Evolutionary conservation across 1,139 yeast genomes (phyloP).

Genomic region (Pichia sp.): DNA sequence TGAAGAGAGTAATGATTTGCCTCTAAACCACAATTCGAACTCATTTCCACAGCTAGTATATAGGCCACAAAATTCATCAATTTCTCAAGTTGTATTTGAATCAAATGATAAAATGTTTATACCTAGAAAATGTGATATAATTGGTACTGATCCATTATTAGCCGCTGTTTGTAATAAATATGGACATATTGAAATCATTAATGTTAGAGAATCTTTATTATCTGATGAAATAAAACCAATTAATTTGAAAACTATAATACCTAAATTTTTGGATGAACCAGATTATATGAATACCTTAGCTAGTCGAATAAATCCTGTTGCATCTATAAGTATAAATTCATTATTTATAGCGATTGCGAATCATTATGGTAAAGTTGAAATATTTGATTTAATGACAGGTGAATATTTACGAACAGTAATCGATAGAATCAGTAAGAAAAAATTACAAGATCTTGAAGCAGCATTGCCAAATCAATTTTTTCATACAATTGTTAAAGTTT

Average conservation of each 20-base stretch:
- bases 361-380: slow-evolving; percentile 53
- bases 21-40: too few relatives aligned
- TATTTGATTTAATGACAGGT: slow-evolving; percentile 62
- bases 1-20: neutral
- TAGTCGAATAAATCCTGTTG: slow-evolving; percentile 6
- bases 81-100: slow-evolving; percentile 19
- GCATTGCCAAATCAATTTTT: slow-evolving; percentile 3
- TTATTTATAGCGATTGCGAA: slow-evolving; percentile 39
- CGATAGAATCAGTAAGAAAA: slow-evolving; percentile 26
- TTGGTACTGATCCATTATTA: slow-evolving; percentile 53
- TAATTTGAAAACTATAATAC: slow-evolving; percentile 14
- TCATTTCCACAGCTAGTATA: too few relatives aligned
- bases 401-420: slow-evolving; percentile 38
- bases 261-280: slow-evolving; percentile 20
- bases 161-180: slow-evolving; percentile 38
- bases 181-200: slow-evolving; percentile 35
- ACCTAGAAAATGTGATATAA: slow-evolving; percentile 26
- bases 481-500: slow-evolving; percentile 7
- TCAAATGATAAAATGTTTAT: slow-evolving; percentile 17
- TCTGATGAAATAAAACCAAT: slow-evolving; percentile 16
- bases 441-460: slow-evolving; percentile 8
- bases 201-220: slow-evolving; percentile 32
- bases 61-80: neutral
- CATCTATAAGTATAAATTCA: slow-evolving; percentile 24
- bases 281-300: slow-evolving; percentile 15